These are phyloP conservation scores for Trametes sanguinea DNA, from an alignment of 768 basidiomycete species.

Conservation along the genomic window DNA sequence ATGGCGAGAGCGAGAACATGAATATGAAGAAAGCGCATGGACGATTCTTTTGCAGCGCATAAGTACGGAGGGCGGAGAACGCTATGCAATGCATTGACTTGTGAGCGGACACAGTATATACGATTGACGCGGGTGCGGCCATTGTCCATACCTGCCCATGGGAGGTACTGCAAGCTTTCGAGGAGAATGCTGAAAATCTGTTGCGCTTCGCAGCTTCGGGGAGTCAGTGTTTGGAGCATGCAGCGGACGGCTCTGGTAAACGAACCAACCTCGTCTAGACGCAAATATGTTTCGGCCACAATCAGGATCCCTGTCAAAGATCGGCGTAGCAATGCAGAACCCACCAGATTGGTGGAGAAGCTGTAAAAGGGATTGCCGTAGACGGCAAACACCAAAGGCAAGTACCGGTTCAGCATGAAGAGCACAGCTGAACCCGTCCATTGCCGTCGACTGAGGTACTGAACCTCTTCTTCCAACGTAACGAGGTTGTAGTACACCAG, in stretches of 20 bases:
- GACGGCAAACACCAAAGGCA: not conserved
- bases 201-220: not conserved
- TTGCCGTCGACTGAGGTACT: not conserved
- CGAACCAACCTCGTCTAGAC: not conserved
- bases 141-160: not conserved
- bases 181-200: not conserved
- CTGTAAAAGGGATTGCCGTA: not conserved
- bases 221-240: not conserved
- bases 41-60: not conserved
- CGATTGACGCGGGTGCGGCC: too few relatives aligned
- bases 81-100: not conserved
- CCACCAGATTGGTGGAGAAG: not conserved
- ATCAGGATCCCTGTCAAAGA: too few relatives aligned
- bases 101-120: too few relatives aligned
- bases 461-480: not conserved
- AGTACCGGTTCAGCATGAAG: not conserved
- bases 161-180: not conserved
- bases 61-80: not conserved
- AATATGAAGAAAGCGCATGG: not conserved
- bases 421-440: not conserved
- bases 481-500: not conserved
- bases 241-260: too few relatives aligned
- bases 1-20: not conserved
- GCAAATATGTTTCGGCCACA: not conserved
- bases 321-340: not conserved